phyloP scores from a whole-genome alignment of 345 rosid species.

The Eucalyptus decipiens region DNA sequence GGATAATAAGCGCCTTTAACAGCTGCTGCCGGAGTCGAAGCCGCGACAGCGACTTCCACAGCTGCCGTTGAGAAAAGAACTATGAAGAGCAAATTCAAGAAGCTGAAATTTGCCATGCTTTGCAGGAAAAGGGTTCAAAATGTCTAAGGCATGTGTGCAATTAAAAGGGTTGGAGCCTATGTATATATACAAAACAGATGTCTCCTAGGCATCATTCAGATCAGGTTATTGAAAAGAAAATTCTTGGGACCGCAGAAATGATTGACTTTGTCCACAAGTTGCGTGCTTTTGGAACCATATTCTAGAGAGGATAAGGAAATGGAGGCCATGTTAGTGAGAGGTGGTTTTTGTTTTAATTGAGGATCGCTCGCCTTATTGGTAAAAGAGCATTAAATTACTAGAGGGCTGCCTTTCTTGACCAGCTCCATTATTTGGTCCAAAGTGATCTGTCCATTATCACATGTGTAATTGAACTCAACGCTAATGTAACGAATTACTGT shows the following conservation, averaged over 20 bases:
- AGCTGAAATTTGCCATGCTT: background rate
- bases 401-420: background rate
- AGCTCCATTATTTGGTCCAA: background rate
- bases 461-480: background rate
- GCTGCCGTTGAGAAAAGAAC: background rate
- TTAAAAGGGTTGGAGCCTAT: background rate
- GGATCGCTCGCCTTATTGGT: background rate
- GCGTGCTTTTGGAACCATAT: background rate
- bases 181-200: background rate
- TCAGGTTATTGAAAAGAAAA: background rate
- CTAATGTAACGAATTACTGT: background rate
- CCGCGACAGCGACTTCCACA: background rate
- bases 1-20: conserved; percentile 18
- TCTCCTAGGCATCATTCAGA: background rate
- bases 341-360: background rate
- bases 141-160: background rate
- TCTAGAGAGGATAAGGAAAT: background rate
- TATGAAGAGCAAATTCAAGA: background rate
- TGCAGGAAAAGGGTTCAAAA: background rate
- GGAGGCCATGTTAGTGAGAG: background rate
- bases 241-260: background rate
- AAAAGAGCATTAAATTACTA: background rate
- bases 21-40: background rate
- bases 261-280: background rate
- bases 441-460: background rate